phyloP scores from a whole-genome alignment of 805 yeast genomes.

The Starmerella floricola region DNA sequence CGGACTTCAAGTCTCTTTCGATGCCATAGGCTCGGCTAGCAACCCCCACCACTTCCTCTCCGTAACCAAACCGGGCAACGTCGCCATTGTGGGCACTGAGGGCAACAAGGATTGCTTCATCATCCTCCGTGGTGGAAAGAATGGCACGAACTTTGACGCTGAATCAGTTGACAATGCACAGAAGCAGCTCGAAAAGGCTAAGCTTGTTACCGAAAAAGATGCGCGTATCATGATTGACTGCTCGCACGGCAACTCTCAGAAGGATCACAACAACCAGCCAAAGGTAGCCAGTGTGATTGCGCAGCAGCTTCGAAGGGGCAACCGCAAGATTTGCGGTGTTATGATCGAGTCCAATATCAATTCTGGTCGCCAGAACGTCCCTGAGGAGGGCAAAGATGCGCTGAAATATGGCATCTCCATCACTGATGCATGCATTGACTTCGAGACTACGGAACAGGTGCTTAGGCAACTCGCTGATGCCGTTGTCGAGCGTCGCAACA shows the following conservation, averaged over 20 bases:
- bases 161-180: slow-evolving; percentile 57
- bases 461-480: slow-evolving; percentile 64
- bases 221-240: slow-evolving; percentile 89
- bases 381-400: slow-evolving; percentile 47
- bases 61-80: slow-evolving; percentile 92
- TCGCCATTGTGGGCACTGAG: slow-evolving; percentile 89
- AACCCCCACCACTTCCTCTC: slow-evolving; percentile 89
- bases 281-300: slow-evolving; percentile 67
- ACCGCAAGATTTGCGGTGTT: slow-evolving; percentile 69
- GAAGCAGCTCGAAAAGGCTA: slow-evolving; percentile 39
- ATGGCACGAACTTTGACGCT: slow-evolving; percentile 80
- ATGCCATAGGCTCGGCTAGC: slow-evolving; percentile 84
- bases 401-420: slow-evolving; percentile 88
- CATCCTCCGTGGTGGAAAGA: slow-evolving; percentile 90
- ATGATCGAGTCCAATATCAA: slow-evolving; percentile 91
- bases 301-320: slow-evolving; percentile 68
- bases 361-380: slow-evolving; percentile 86
- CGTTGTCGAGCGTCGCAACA: slow-evolving; percentile 67
- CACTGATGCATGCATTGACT: slow-evolving; percentile 94
- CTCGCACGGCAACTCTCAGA: slow-evolving; percentile 90
- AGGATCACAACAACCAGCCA: slow-evolving; percentile 88
- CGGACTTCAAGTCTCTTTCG: slow-evolving; percentile 82
- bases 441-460: slow-evolving; percentile 72
- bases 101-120: slow-evolving; percentile 87
- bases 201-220: slow-evolving; percentile 29